Evolutionary conservation across 495 filamentous ascomycete species (phyloP).

Genomic region (Rusavskia elegans): DNA sequence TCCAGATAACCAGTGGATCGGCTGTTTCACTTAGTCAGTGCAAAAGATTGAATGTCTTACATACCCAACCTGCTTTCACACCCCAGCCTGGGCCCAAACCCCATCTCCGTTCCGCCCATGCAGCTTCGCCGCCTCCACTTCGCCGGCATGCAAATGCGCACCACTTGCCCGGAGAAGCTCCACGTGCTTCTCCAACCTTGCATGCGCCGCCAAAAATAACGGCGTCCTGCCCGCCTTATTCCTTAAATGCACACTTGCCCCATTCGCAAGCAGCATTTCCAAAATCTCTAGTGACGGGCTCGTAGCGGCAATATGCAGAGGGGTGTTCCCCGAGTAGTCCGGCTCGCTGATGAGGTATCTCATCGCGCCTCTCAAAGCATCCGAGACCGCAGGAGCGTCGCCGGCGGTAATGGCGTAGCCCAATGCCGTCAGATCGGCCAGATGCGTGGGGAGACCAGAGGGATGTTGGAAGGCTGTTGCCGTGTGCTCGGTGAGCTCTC

Average conservation of each 20-base stretch:
- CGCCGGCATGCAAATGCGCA: slow-evolving; percentile 52
- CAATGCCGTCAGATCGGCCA: slow-evolving; percentile 48
- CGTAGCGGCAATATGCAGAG: slow-evolving; percentile 51
- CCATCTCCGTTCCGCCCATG: slow-evolving; percentile 28
- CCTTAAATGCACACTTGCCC: slow-evolving; percentile 74
- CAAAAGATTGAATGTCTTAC: background rate
- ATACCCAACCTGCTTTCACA: slow-evolving; percentile 4
- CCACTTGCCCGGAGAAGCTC: slow-evolving; percentile 50
- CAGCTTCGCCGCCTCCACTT: slow-evolving; percentile 34
- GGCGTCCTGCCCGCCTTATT: slow-evolving; percentile 73
- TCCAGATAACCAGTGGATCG: too few relatives aligned
- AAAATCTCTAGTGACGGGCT: slow-evolving; percentile 46
- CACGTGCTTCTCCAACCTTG: slow-evolving; percentile 45
- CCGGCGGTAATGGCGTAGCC: slow-evolving; percentile 70
- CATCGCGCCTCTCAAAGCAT: slow-evolving; percentile 49
- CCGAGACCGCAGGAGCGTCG: slow-evolving; percentile 43
- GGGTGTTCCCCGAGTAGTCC: slow-evolving; percentile 88
- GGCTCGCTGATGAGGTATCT: slow-evolving; percentile 56
- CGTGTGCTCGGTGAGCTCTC: slow-evolving; percentile 70
- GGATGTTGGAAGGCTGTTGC: slow-evolving; percentile 56
- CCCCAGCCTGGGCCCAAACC: slow-evolving; percentile 31
- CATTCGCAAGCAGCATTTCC: slow-evolving; percentile 53
- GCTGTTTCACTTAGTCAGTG: too few relatives aligned
- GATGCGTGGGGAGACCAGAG: slow-evolving; percentile 30
- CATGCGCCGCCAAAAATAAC: slow-evolving; percentile 56